phyloP scores from a whole-genome alignment of 192 early-diverging fungal genomes.

The Linnemannia exigua region DNA sequence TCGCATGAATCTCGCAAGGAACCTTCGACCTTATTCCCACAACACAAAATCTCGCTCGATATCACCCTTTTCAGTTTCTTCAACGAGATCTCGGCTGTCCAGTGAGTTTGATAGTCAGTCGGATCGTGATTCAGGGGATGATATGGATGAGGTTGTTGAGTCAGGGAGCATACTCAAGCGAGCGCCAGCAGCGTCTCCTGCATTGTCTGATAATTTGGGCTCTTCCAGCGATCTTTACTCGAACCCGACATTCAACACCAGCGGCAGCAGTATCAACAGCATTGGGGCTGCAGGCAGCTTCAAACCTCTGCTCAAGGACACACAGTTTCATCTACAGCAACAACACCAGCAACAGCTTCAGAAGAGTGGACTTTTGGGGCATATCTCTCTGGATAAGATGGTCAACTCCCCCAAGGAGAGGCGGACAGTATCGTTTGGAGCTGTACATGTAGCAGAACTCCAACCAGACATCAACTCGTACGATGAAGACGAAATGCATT shows the following conservation, averaged over 20 bases:
- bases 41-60: conserved; percentile 53
- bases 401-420: conserved; percentile 44
- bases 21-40: conserved; percentile 7
- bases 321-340: conserved; percentile 18
- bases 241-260: conserved; percentile 48
- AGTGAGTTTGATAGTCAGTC: conserved; percentile 52
- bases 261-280: conserved; percentile 52
- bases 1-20: conserved; percentile 12
- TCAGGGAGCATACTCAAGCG: conserved; percentile 29
- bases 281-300: conserved; percentile 22
- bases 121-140: conserved; percentile 24
- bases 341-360: conserved; percentile 6
- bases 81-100: conserved; percentile 38
- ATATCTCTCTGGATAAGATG: conserved; percentile 33
- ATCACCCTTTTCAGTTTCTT: conserved; percentile 50
- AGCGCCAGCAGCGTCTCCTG: conserved; percentile 23
- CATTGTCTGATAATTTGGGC: conserved; percentile 31
- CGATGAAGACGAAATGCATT: conserved; percentile 44
- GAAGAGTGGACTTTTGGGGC: background rate
- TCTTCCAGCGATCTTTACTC: conserved; percentile 36
- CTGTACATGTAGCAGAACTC: conserved; percentile 49
- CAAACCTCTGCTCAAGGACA: conserved; percentile 36
- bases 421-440: conserved; percentile 53
- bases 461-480: conserved; percentile 48
- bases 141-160: conserved; percentile 26